Evolutionary conservation across 2,329 filamentous ascomycete species (phyloP).

Genomic region (Colletotrichum tofieldiae): DNA sequence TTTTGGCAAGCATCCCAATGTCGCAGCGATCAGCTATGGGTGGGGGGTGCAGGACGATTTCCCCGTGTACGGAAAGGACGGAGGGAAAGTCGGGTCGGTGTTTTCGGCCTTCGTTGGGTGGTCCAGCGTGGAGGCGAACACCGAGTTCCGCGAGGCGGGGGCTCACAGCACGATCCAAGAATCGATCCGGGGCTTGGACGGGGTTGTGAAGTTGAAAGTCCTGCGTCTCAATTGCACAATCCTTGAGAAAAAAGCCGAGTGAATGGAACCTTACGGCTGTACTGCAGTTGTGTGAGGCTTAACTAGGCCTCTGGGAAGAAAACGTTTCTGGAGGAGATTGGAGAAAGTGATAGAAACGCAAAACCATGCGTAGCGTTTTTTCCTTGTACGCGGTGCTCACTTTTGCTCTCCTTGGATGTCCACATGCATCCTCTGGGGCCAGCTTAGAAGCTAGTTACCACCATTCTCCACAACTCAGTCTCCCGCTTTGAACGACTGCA

Average conservation of each 20-base stretch:
- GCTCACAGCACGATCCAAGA: background rate
- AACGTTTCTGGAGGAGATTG: background rate
- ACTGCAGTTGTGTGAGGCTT: background rate
- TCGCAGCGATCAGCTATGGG: conserved; percentile 3
- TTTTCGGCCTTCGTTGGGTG: conserved; percentile 23
- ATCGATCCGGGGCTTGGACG: background rate
- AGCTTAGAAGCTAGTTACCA: too few species aligned
- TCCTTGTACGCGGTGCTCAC: background rate
- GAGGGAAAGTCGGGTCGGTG: background rate
- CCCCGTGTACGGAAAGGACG: background rate
- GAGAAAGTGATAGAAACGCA: background rate
- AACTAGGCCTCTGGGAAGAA: background rate
- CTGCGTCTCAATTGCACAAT: background rate
- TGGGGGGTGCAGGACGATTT: conserved; percentile 30
- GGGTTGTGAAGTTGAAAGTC: background rate
- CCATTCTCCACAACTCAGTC: too few species aligned
- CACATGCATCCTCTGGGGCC: background rate
- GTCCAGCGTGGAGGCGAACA: background rate
- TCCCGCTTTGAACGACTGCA: too few species aligned
- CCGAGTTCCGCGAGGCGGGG: background rate
- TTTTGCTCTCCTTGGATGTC: background rate
- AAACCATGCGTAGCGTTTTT: background rate
- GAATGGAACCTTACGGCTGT: too few species aligned
- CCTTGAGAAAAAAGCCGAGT: background rate
- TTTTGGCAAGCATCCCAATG: background rate